Evolutionary conservation across 331 rosid genomes (phyloP), one percentile per base, ranked within the genome.

Genomic region (Spiraea crenata): DNA sequence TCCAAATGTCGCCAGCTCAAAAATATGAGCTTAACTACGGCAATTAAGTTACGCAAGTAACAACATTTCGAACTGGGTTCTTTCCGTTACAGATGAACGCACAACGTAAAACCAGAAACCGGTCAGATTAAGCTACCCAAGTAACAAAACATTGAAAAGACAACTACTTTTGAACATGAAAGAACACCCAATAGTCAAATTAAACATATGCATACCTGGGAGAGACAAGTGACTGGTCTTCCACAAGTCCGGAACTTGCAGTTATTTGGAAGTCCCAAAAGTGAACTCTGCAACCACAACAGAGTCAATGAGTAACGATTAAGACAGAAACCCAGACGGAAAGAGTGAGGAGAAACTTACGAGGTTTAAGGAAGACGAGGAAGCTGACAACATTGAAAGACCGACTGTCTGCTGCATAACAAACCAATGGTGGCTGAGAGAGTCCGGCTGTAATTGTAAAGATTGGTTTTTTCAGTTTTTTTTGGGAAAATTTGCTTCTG

Each of bases 171-270:
- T 12, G 47, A 44, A 44, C 10, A 44, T 0, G 10, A 7, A 48
- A 14, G 52, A 48, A 48, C 52, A 10, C 5, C n/a, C 14, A 16
- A 48, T 4, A 13, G 6, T 48, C 52, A 48, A 46, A 14, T 11
- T 48, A 34, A 15, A 34, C 15, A 9, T 1, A 9, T 49, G 5
- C 6, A 67, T 49, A 67, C 71, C 71, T 67, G 71, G 38, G 72
- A 39, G 7, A 68, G 72, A 52, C 50, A 68, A 68, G 40, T 39
- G 39, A 39, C 7, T 52, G 62, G 40, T 39, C 19, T 68, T 39
- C 47, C 50, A 6, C 0, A 52, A n/a, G 62, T 68, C 62, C 66
- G n/a, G 66, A 40, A 61, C 39, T 61, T 61, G 48, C 72, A 68
- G 62, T 52, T 17, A 68, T 39, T 68, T 17, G 8, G 13, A 38